These are phyloP conservation scores for Kuraishia borneana DNA, from an alignment of 805 yeast species.

Conservation along the genomic window DNA sequence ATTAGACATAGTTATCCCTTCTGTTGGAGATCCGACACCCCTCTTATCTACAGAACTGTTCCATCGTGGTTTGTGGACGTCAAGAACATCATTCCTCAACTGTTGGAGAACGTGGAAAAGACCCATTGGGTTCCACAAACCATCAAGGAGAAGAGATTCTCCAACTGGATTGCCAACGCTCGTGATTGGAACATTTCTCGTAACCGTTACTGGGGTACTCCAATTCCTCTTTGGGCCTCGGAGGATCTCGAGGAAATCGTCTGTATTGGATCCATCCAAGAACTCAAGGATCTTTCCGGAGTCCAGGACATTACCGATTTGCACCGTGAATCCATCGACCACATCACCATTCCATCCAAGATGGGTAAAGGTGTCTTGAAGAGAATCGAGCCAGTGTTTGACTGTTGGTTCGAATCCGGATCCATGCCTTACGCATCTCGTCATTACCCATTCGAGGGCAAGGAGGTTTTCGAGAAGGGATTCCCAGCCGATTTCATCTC, in stretches of 20 bases:
- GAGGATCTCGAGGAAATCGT: constrained; percentile 90
- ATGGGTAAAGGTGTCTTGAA: constrained; percentile 78
- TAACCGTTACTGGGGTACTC: constrained; percentile 99
- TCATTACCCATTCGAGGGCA: constrained; percentile 91
- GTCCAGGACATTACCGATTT: constrained; percentile 71
- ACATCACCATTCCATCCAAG: constrained; percentile 86
- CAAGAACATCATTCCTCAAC: constrained; percentile 75
- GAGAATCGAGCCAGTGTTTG: constrained; percentile 96
- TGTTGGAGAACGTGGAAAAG: constrained; percentile 73
- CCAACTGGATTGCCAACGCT: constrained; percentile 97
- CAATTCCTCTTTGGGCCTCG: constrained; percentile 94
- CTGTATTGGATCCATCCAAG: constrained; percentile 85
- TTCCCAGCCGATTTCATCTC: constrained; percentile 98
- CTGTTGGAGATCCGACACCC: constrained; percentile 99
- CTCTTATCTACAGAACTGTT: constrained; percentile 88
- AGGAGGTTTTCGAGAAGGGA: constrained; percentile 54
- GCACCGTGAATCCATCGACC: constrained; percentile 89
- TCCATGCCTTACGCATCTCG: constrained; percentile 97
- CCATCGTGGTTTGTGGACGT: constrained; percentile 98
- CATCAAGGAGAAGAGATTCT: constrained; percentile 89
- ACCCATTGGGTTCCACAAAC: constrained; percentile 92
- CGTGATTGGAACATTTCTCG: constrained; percentile 99
- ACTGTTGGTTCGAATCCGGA: constrained; percentile 99
- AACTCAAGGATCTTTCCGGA: constrained; percentile 79
- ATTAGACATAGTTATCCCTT: constrained; percentile 95